phyloP scores from a whole-genome alignment of 1,284 basidiomycete species.

The Tilletia walkeri region DNA sequence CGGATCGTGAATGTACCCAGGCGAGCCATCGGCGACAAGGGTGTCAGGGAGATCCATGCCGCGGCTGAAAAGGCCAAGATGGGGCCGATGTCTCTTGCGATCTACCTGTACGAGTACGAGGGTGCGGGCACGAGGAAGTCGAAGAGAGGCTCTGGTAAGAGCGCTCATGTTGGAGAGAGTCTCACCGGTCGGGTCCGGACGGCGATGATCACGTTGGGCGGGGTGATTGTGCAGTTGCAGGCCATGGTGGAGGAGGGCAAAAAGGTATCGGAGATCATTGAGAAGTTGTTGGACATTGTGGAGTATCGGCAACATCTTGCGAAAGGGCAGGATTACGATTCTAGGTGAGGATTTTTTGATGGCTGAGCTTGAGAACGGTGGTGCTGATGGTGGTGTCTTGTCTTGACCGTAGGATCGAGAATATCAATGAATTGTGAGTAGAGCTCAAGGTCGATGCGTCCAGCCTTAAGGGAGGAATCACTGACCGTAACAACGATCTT shows the following conservation, averaged over 20 bases:
- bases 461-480: background rate
- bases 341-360: background rate
- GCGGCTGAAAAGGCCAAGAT: conserved; percentile 63
- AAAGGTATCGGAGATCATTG: too few species aligned
- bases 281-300: background rate
- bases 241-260: too few species aligned
- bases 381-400: background rate
- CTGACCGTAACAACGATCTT: background rate
- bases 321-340: background rate
- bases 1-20: conserved; percentile 75
- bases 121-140: background rate
- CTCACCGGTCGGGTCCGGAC: too few species aligned
- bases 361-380: background rate
- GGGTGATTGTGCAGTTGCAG: too few species aligned
- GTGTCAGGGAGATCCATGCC: conserved; percentile 64
- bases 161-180: background rate
- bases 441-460: background rate
- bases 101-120: conserved; percentile 59
- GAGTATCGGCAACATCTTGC: background rate
- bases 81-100: conserved; percentile 64
- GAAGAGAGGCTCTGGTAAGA: background rate
- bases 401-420: background rate
- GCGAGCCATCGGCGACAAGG: conserved; percentile 79
- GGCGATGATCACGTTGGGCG: too few species aligned
- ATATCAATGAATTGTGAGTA: conserved; percentile 13